Evolutionary conservation across 495 filamentous ascomycete genomes (phyloP), one percentile per base, ranked within the genome.

Genomic region (Lichina pygmaea): DNA sequence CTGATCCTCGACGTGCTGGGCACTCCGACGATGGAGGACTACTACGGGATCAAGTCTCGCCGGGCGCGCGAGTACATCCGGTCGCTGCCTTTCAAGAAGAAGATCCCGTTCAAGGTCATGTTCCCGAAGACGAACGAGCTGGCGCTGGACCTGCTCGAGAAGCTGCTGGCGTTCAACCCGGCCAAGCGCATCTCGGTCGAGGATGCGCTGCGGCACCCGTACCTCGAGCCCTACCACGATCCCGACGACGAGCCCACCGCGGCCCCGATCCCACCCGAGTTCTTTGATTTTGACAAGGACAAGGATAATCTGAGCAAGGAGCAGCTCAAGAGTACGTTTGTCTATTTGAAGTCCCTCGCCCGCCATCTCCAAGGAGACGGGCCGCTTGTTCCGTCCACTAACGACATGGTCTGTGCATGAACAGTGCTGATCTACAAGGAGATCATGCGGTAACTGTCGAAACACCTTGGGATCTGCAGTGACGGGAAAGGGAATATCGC

Each of bases 21-120:
- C 46, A 99, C 91, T 9, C 91, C 91, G 5, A 99, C 91, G 3
- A 99, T 99, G 91, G 91, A 99, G 59, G 91, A 99, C 55, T 99
- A 99, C 70, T 99, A 99, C 50, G 91, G 91, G 46, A 99, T 99
- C 73, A 95, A 95, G 62, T 99, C 91, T 38, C 81, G 91, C 48
- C 80, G 91, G 51, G 91, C 91, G 30, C 77, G 91, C 49, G 91
- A 99, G 62, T 99, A 99, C 62, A 99, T 99, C 59, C 85, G 91
- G 38, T 93, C 86, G 41, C 75, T 99, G 36, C 91, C 91, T n/a
- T 99, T 99, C 70, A 99, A 95, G 74, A 99, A 99, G 78, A 94
- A 93, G 72, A 86, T 95, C 43, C 86, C 91, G 0, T 91, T 94
- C 76, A 81, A 85, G 55, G 77, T 77, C 36, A 76, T 99, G 64